Evolutionary conservation across 2,329 filamentous ascomycete species (phyloP).

Genomic region (Colletotrichum acutatum): DNA sequence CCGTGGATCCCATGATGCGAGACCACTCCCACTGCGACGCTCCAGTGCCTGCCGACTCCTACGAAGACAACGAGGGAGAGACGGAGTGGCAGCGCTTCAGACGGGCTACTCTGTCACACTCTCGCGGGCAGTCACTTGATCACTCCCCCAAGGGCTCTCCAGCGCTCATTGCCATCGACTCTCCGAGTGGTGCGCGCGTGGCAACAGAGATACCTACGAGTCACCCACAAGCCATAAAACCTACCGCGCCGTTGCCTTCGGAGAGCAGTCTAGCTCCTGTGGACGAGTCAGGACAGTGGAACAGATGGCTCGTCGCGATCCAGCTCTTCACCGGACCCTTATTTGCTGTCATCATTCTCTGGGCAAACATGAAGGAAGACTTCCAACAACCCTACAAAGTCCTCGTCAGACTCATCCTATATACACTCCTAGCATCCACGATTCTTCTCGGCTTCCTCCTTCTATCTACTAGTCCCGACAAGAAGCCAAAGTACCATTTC

Average conservation of each 20-base stretch:
- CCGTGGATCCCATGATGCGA: neutral
- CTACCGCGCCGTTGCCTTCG: slow-evolving; percentile 16
- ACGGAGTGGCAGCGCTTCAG: slow-evolving; percentile 71
- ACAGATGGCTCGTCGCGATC: slow-evolving; percentile 86
- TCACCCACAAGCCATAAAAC: slow-evolving; percentile 18
- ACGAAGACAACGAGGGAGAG: slow-evolving; percentile 51
- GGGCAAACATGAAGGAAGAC: slow-evolving; percentile 73
- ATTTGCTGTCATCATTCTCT: slow-evolving; percentile 82
- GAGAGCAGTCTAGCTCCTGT: slow-evolving; percentile 38
- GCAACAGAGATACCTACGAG: slow-evolving; percentile 12
- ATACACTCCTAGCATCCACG: slow-evolving; percentile 76
- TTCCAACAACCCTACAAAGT: slow-evolving; percentile 60
- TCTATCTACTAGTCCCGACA: slow-evolving; percentile 73
- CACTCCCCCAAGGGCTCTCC: slow-evolving; percentile 46
- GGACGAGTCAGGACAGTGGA: slow-evolving; percentile 72
- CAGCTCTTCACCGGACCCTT: slow-evolving; percentile 90
- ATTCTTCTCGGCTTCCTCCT: slow-evolving; percentile 75
- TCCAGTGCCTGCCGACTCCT: slow-evolving; percentile 48
- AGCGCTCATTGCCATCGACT: slow-evolving; percentile 41
- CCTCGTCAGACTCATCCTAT: slow-evolving; percentile 68
- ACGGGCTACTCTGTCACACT: slow-evolving; percentile 54
- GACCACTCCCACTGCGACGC: slow-evolving; percentile 45
- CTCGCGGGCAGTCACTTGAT: slow-evolving; percentile 38
- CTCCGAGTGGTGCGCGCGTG: slow-evolving; percentile 35
- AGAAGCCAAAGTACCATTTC: slow-evolving; percentile 78